Conservation (phyloP, 495 filamentous ascomycete genomes). For the Penicillium crystallinum region DNA sequence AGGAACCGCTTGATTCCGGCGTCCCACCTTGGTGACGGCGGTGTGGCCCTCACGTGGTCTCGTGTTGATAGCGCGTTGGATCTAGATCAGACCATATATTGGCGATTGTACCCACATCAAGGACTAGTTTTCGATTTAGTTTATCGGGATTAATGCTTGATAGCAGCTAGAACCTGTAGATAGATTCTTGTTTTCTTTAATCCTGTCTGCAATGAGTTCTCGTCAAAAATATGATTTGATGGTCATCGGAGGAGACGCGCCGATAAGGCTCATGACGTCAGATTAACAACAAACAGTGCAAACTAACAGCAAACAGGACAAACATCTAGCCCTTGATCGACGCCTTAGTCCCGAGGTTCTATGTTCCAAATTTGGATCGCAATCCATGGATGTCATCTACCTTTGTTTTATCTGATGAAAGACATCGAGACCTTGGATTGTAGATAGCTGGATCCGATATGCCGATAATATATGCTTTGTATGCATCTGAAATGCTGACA, state of each 20-base stretch:
- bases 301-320: background rate
- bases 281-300: constrained; percentile 4
- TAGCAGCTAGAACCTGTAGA: too few species aligned
- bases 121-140: background rate
- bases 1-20: constrained; percentile 25
- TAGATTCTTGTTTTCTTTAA: background rate
- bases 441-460: too few species aligned
- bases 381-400: too few species aligned
- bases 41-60: constrained; percentile 26
- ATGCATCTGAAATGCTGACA: too few species aligned
- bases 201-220: background rate
- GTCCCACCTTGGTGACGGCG: constrained; percentile 14
- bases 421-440: too few species aligned
- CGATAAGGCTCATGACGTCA: constrained; percentile 19
- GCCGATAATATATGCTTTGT: too few species aligned
- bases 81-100: background rate
- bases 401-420: too few species aligned
- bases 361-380: background rate
- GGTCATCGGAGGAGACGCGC: constrained; percentile 22
- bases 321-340: background rate
- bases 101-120: constrained; percentile 13
- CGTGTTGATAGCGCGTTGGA: constrained; percentile 23
- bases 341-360: background rate
- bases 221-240: background rate
- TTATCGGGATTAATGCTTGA: background rate